Base-by-base conservation (phyloP, 148 eudicot species). In the Rhododendron ferrugineum region DNA sequence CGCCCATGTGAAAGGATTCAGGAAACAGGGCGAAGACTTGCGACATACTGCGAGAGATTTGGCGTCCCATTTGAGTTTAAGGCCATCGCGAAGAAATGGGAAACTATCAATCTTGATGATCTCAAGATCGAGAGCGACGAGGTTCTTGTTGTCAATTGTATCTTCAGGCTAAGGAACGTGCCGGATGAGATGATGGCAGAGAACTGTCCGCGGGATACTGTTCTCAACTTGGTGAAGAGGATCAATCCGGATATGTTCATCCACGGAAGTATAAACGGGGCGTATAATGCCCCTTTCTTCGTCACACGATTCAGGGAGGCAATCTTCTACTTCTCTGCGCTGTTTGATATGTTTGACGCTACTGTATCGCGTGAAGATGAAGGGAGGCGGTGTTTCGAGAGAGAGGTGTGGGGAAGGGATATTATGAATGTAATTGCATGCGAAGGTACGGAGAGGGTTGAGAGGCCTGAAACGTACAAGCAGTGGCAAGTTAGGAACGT, bases 381-480 rank as follows among this genome's bases (percentile, higher is more conserved):
- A n/a, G 46, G 84, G 1, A 86, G 92, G 87, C 2, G 54, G 83
- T 16, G 78, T 49, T 85, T 84, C n/a, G 93, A 92, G 91, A 68
- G 70, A 52, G 87, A 89, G 80, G 11, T 90, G 3, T 83, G 36
- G 4, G 93, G 92, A 28, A 85, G 77, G 81, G 93, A 90, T n/a
- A 84, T 81, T 14, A 88, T 92, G 88, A 94, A 91, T 82, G 88
- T 90, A 13, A 77, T 93, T 62, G 96, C 98, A 0, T 93, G 94
- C 62, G 96, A 94, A 50, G 98, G 93, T 4, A 49, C 75, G 0
- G 93, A 90, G 86, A 91, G 95, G 87, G 86, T 92, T 9, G 93
- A 91, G 32, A 87, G 94, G 81, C 95, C 93, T 0, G 95, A 94
- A 83, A 93, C 91, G 14, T 92, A 93, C 86, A 92, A 92, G 88